Evolutionary conservation across 106 monocot species (phyloP), one percentile per base, ranked within the genome.

Genomic region (Apostasia ramifera): DNA sequence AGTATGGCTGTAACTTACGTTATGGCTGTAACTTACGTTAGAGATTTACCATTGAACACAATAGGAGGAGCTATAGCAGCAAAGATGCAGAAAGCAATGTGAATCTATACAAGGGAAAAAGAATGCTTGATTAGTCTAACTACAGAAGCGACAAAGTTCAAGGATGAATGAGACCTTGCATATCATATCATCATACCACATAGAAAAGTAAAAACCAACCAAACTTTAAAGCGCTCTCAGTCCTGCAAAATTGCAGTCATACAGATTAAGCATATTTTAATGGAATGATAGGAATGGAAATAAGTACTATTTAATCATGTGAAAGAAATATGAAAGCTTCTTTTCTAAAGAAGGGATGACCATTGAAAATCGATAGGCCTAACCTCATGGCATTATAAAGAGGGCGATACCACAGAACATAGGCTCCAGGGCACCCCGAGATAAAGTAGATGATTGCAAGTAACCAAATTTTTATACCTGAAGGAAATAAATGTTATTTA

Each of bases 351-450:
- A 11, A 63, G 43, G 42, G n/a, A 64, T 4, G 9, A 54, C 49
- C 11, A 48, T 65, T 65, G 26, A 12, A 65, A 15, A 3, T 26
- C 37, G 48, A 68, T 12, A 47, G 11, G 41, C 6, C 39, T 45
- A 67, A 86, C 87, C 87, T 88, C 84, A 78, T 78, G 64, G 87
- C 87, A 78, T 71, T 71, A 76, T 88, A 88, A 73, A 88, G 87
- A 69, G 87, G 87, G n/a, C 78, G 74, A 65, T 88, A 88, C 87
- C 87, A 88, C 40, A 88, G 72, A 11, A 84, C 80, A 76, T 88
- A 88, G 40, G 83, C 87, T 75, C 87, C 87, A 37, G 87, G 83
- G 40, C 74, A 71, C 44, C 87, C 87, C 47, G 87, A 67, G 26
- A 88, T 77, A 53, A 88, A 88, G 77, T 88, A 88, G 71, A 88